Evolutionary conservation across 2,329 filamentous ascomycete species (phyloP), one percentile per base, ranked within the genome.

Genomic region (Scedosporium boydii): DNA sequence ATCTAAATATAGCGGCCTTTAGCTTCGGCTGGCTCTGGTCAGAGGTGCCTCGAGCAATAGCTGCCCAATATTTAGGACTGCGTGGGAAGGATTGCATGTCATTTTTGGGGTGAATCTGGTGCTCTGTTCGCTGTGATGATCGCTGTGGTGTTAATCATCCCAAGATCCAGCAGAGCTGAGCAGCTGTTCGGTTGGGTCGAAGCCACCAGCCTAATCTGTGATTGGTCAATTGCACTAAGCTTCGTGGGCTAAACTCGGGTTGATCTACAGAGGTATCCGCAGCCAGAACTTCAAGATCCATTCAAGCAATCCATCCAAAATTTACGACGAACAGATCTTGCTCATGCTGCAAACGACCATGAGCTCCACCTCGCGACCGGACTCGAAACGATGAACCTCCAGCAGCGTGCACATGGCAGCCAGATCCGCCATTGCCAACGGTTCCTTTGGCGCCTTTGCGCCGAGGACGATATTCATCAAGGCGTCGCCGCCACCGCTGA

Each of bases 401-500:
- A 23, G n/a, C 18, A 26, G 41, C 21, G 44, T n/a, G 59, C 21
- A 29, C 26, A 56, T 61, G 48, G 48, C 48, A n/a, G 59, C 46
- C 27, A 60, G 23, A 27, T 60, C 59, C 59, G 44, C 59, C 44
- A 10, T 34, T 5, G 23, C 59, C 12, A 60, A 60, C 14, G 44
- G 44, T n/a, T 14, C 42, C 23, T 23, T 53, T 4, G 59, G 59
- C 48, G 21, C 44, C 29, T 44, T 63, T 16, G 63, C 34, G 26
- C 57, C 57, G 23, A 58, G 65, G 38, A 65, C 64, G 6, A 23
- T 66, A 10, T 66, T 65, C 63, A 67, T 86, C 65, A 76, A 75
- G 44, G 82, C 84, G 21, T 70, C 72, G n/a, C 83, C 83, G 14
- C 68, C 77, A 12, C 83, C 83, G 10, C 67, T 73, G n/a, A 80